Percentiles rank a stretch among this genome's conserved stretches.
Evolutionary conservation across 2,329 filamentous ascomycete species (phyloP).

Genomic region (Dactylella cylindrospora): DNA sequence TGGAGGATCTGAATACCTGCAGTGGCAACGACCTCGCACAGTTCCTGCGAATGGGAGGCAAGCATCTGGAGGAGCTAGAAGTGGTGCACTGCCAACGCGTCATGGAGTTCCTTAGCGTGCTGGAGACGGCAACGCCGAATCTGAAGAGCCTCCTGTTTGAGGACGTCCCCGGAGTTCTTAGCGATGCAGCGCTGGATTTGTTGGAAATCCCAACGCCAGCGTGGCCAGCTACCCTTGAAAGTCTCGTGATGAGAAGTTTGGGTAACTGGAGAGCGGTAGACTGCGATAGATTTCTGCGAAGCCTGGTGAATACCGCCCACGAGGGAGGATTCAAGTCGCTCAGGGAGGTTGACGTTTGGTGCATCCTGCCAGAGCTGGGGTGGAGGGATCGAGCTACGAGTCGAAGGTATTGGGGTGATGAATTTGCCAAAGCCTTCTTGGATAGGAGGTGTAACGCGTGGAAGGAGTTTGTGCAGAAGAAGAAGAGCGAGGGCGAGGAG

Average conservation of each 20-base stretch:
- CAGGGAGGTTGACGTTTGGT: conserved; percentile 38
- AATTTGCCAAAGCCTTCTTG: conserved; percentile 35
- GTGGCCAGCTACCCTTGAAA: conserved; percentile 31
- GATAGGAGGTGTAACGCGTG: conserved; percentile 25
- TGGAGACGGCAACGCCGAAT: conserved; percentile 29
- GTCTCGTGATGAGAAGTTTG: conserved; percentile 24
- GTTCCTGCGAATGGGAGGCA: conserved; percentile 16
- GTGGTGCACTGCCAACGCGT: conserved; percentile 16
- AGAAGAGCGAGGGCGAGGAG: conserved; percentile 23
- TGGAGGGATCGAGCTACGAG: conserved; percentile 34
- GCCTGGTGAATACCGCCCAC: conserved; percentile 15
- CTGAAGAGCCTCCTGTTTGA: conserved; percentile 25
- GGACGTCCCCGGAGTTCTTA: conserved; percentile 23
- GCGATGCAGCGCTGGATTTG: conserved; percentile 4
- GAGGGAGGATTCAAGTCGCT: conserved; percentile 24
- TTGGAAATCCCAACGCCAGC: conserved; percentile 28
- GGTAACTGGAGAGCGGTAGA: conserved; percentile 32
- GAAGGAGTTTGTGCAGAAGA: conserved; percentile 29
- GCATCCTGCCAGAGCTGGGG: conserved; percentile 33
- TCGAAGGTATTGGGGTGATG: conserved; percentile 32
- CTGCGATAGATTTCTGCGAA: conserved; percentile 24
- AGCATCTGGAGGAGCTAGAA: conserved; percentile 25
- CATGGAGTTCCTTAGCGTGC: conserved; percentile 16
- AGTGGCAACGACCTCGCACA: conserved; percentile 8
- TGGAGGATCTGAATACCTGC: conserved; percentile 7